A percentile compares a stretch with the other conserved stretches of the same genome.
Evolutionary conservation across 2,329 filamentous ascomycete genomes (phyloP).

Genomic region (Alternaria burnsii): DNA sequence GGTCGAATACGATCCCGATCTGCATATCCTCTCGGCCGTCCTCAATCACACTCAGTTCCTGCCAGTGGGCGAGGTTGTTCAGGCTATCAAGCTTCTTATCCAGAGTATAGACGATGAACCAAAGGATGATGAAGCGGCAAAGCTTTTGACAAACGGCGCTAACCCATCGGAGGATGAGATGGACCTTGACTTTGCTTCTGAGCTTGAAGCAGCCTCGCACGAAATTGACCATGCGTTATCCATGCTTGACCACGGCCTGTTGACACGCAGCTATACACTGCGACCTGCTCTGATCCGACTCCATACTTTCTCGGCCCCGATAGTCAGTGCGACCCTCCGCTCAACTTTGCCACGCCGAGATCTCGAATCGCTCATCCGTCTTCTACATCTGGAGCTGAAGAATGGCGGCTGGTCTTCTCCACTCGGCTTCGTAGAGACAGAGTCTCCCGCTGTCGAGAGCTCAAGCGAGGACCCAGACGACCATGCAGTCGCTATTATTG

Average conservation of each 20-base stretch:
- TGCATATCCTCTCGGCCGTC: conserved; percentile 72
- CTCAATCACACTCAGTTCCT: conserved; percentile 70
- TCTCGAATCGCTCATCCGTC: conserved; percentile 74
- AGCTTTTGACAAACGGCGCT: conserved; percentile 50
- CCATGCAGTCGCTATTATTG: conserved; percentile 74
- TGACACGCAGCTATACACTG: conserved; percentile 69
- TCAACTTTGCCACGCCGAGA: conserved; percentile 71
- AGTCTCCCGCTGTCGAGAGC: conserved; percentile 33
- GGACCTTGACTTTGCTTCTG: conserved; percentile 49
- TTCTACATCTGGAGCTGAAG: conserved; percentile 76
- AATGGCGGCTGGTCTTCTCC: conserved; percentile 78
- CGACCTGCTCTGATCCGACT: conserved; percentile 75
- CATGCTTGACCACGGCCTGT: conserved; percentile 70
- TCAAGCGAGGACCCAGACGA: conserved; percentile 67
- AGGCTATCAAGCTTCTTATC: conserved; percentile 72
- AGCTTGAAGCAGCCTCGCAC: conserved; percentile 52
- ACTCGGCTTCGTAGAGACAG: conserved; percentile 68
- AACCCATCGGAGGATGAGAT: conserved; percentile 36
- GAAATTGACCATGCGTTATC: conserved; percentile 74
- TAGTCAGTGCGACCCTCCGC: conserved; percentile 71
- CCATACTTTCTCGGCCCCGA: conserved; percentile 67
- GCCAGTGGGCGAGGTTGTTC: conserved; percentile 70
- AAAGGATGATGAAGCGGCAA: conserved; percentile 43
- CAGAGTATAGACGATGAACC: conserved; percentile 67
- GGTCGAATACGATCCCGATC: conserved; percentile 71